phyloP scores from a whole-genome alignment of 1,284 basidiomycete species.

The Microbotryum intermedium region DNA sequence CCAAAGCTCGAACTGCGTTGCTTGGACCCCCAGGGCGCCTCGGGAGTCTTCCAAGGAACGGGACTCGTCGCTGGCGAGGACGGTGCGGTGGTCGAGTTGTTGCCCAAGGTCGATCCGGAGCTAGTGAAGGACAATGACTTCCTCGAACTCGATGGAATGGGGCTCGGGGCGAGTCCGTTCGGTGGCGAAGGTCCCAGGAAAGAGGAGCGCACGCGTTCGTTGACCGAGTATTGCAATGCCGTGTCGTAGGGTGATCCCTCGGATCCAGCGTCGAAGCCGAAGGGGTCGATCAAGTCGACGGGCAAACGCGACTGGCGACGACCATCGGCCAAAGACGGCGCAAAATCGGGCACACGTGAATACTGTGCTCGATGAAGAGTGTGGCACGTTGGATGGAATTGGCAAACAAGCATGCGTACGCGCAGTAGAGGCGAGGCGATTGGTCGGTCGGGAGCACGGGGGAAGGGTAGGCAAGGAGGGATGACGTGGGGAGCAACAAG shows the following conservation, averaged over 20 bases:
- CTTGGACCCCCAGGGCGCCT: background rate
- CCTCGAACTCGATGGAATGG: background rate
- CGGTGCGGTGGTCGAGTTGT: background rate
- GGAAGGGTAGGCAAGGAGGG: too few species aligned
- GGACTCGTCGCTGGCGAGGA: constrained; percentile 4
- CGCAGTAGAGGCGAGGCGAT: too few species aligned
- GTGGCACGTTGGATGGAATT: too few species aligned
- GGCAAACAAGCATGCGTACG: too few species aligned
- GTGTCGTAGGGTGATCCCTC: constrained; percentile 26
- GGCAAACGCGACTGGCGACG: constrained; percentile 16
- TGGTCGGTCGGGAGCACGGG: too few species aligned
- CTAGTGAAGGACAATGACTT: background rate
- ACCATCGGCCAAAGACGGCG: background rate
- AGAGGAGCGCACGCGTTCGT: background rate
- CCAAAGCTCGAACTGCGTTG: constrained; percentile 2
- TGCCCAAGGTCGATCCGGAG: constrained; percentile 3
- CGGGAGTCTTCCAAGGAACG: background rate
- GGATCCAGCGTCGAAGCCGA: constrained; percentile 20
- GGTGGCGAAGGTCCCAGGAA: constrained; percentile 3
- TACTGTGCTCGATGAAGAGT: constrained; percentile 4
- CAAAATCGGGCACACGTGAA: constrained; percentile 18
- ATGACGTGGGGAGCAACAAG: too few species aligned
- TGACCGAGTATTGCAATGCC: constrained; percentile 6
- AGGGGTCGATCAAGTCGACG: constrained; percentile 24
- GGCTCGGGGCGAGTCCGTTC: background rate